phyloP scores from a whole-genome alignment of 805 yeast genomes.

The Teunomyces pallodes region DNA sequence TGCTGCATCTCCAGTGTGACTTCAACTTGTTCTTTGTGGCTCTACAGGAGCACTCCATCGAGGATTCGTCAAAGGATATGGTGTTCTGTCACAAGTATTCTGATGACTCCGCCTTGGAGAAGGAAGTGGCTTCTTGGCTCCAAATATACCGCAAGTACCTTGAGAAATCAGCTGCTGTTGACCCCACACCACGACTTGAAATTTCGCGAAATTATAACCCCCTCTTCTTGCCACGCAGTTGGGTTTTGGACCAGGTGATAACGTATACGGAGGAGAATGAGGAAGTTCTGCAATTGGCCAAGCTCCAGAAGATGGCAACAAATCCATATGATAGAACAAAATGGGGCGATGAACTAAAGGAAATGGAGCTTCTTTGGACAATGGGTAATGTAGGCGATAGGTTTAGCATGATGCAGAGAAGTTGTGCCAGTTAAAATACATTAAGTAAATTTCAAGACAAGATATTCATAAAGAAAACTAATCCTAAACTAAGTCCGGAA shows the following conservation, averaged over 20 bases:
- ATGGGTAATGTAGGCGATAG: slow-evolving; percentile 51
- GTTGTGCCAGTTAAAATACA: slow-evolving; percentile 53
- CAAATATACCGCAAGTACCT: slow-evolving; percentile 45
- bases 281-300: slow-evolving; percentile 51
- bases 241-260: slow-evolving; percentile 85
- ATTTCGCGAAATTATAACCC: slow-evolving; percentile 63
- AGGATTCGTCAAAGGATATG: background rate
- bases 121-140: slow-evolving; percentile 52
- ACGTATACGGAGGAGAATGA: slow-evolving; percentile 51
- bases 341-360: slow-evolving; percentile 68
- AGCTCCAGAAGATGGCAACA: slow-evolving; percentile 66
- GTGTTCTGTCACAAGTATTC: slow-evolving; percentile 3
- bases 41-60: slow-evolving; percentile 45
- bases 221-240: slow-evolving; percentile 74
- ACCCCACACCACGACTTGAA: slow-evolving; percentile 13
- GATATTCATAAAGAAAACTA: background rate
- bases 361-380: slow-evolving; percentile 54
- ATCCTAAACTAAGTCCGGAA: background rate
- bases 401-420: slow-evolving; percentile 66
- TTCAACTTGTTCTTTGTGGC: slow-evolving; percentile 74
- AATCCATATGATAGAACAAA: slow-evolving; percentile 67
- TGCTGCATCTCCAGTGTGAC: slow-evolving; percentile 65
- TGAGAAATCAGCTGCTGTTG: slow-evolving; percentile 34
- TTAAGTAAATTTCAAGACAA: background rate
- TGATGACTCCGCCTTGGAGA: slow-evolving; percentile 37